These are phyloP conservation scores for Fusarium sp. DNA, from an alignment of 2,329 filamentous ascomycete species.

Conservation along the genomic window DNA sequence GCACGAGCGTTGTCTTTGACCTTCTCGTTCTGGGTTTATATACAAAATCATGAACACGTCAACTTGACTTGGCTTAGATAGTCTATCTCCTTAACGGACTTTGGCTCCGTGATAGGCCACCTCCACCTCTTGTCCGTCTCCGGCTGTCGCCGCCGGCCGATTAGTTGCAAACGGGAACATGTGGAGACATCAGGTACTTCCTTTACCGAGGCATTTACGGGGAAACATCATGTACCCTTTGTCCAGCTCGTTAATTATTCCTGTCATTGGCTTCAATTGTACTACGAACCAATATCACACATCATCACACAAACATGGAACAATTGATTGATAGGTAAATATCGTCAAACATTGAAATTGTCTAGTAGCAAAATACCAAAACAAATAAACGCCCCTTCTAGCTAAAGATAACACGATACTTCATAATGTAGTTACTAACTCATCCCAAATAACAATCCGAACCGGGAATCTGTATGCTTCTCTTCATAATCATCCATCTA, in stretches of 20 bases:
- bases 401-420: constrained; percentile 43
- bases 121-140: constrained; percentile 33
- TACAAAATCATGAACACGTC: constrained; percentile 16
- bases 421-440: constrained; percentile 41
- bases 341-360: constrained; percentile 35
- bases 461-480: constrained; percentile 38
- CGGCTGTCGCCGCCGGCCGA: constrained; percentile 48
- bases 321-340: constrained; percentile 9
- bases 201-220: not conserved
- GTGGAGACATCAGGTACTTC: not conserved
- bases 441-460: constrained; percentile 39
- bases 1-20: not conserved
- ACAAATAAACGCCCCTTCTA: constrained; percentile 44
- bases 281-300: constrained; percentile 1
- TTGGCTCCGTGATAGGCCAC: constrained; percentile 41
- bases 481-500: constrained; percentile 44
- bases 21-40: constrained; percentile 16
- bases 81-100: constrained; percentile 21
- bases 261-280: constrained; percentile 4
- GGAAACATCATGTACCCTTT: not conserved
- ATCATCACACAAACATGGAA: not conserved
- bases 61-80: constrained; percentile 3
- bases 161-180: constrained; percentile 5
- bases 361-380: constrained; percentile 34
- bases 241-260: constrained; percentile 26